Percentiles rank a stretch among this genome's conserved stretches.
Evolutionary conservation across 2,329 filamentous ascomycete genomes (phyloP).

Genomic region (Canariomyces notabilis): DNA sequence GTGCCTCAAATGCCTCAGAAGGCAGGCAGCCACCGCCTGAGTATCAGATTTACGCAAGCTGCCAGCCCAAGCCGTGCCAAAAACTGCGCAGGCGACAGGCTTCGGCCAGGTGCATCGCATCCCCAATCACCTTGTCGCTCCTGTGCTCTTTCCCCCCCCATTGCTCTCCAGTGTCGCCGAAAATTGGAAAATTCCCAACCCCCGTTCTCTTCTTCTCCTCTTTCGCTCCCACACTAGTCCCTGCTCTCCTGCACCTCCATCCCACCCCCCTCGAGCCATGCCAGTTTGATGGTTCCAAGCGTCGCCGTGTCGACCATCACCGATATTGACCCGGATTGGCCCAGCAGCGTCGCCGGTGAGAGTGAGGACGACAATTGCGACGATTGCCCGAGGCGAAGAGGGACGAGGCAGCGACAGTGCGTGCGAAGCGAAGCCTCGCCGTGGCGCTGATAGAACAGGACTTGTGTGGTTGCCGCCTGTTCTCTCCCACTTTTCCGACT

Average conservation of each 20-base stretch:
- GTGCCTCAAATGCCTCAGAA: conserved; percentile 23
- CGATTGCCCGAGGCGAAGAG: conserved; percentile 12
- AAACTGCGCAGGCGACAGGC: conserved; percentile 25
- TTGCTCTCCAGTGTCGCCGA: conserved; percentile 26
- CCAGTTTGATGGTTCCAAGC: conserved; percentile 26
- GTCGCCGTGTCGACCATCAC: conserved; percentile 25
- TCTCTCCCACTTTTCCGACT: conserved; percentile 5
- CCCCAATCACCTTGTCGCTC: conserved; percentile 26
- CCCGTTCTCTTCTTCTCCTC: conserved; percentile 20
- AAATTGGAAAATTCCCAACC: conserved; percentile 27
- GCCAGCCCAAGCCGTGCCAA: conserved; percentile 17
- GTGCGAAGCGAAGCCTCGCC: background rate
- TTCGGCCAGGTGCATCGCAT: conserved; percentile 20
- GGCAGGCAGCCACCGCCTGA: conserved; percentile 13
- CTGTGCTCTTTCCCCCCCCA: conserved; percentile 25
- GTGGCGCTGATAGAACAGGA: background rate
- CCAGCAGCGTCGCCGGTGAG: conserved; percentile 21
- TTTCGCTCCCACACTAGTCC: conserved; percentile 19
- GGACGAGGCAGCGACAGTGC: conserved; percentile 12
- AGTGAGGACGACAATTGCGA: conserved; percentile 22
- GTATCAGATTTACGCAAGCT: conserved; percentile 27
- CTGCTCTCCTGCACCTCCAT: conserved; percentile 16
- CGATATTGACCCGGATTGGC: conserved; percentile 26
- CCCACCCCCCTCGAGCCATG: conserved; percentile 21
- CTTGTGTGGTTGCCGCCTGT: background rate